These are phyloP conservation scores for Botryotinia globosa DNA, from an alignment of 2,329 filamentous ascomycete species.

Conservation along the genomic window DNA sequence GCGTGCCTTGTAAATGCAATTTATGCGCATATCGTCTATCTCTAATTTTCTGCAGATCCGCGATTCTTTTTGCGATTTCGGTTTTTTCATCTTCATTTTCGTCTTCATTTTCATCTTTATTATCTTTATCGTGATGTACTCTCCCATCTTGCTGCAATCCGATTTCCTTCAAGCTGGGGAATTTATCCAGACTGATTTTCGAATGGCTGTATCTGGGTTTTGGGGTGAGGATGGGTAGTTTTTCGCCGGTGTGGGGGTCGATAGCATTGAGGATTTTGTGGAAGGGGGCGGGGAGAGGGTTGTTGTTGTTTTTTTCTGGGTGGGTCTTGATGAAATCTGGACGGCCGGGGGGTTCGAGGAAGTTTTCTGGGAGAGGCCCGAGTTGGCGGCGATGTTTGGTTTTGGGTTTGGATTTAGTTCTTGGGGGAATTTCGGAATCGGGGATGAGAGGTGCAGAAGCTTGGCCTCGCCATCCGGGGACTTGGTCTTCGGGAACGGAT, in stretches of 20 bases:
- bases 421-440: neutral
- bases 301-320: conserved; percentile 3
- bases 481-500: neutral
- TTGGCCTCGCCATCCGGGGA: neutral
- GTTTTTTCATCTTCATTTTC: neutral
- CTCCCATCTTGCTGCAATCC: neutral
- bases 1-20: neutral
- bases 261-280: neutral
- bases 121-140: no score
- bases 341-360: conserved; percentile 7
- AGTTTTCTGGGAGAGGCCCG: neutral
- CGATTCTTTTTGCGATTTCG: neutral
- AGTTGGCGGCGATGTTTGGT: neutral
- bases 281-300: neutral
- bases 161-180: neutral
- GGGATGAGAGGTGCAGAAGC: neutral
- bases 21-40: neutral
- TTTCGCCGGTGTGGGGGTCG: neutral
- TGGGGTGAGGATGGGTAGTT: neutral
- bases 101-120: rapidly evolving
- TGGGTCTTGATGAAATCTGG: conserved; percentile 1
- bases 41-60: neutral
- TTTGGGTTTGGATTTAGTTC: neutral
- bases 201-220: conserved; percentile 2
- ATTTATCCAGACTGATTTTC: neutral